Percentiles rank a stretch among this genome's conserved stretches.
Conservation (phyloP, 208 protist genomes). For the Crithidia acanthocephali region DNA sequence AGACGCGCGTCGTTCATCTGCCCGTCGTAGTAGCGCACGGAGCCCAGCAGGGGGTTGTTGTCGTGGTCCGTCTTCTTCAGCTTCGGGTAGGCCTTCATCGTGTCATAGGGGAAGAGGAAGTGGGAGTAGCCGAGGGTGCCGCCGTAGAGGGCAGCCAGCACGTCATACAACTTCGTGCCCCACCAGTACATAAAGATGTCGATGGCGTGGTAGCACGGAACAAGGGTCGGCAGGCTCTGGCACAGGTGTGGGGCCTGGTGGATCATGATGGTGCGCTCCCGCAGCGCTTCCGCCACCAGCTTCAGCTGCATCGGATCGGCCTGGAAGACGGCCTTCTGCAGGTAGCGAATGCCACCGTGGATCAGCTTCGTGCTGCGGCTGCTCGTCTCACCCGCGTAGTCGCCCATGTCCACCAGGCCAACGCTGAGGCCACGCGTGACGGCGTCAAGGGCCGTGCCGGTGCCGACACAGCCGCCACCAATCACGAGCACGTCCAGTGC, state of each 20-base stretch:
- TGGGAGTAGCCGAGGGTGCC: constrained; percentile 85
- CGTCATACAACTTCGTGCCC: constrained; percentile 91
- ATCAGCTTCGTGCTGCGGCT: constrained; percentile 97
- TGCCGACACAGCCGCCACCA: constrained; percentile 96
- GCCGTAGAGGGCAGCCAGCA: constrained; percentile 78
- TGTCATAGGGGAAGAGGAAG: constrained; percentile 81
- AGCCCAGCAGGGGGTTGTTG: constrained; percentile 79
- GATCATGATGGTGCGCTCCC: constrained; percentile 94
- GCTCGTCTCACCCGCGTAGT: constrained; percentile 96
- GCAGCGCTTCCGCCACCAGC: constrained; percentile 92
- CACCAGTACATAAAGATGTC: constrained; percentile 87
- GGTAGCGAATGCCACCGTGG: constrained; percentile 97
- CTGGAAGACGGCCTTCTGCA: constrained; percentile 92
- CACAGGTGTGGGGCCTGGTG: constrained; percentile 95
- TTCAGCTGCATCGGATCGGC: constrained; percentile 86
- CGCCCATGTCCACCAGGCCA: constrained; percentile 95
- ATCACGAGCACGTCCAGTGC: constrained; percentile 95
- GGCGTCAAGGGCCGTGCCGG: constrained; percentile 94
- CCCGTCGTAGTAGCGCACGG: constrained; percentile 96
- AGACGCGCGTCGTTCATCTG: constrained; percentile 97
- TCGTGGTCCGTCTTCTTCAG: constrained; percentile 59
- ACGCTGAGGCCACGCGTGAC: constrained; percentile 91
- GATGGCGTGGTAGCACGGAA: constrained; percentile 91
- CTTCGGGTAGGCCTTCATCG: constrained; percentile 79
- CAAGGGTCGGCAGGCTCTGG: constrained; percentile 88